phyloP scores from a whole-genome alignment of 768 basidiomycete species.

The Mycena pura region DNA sequence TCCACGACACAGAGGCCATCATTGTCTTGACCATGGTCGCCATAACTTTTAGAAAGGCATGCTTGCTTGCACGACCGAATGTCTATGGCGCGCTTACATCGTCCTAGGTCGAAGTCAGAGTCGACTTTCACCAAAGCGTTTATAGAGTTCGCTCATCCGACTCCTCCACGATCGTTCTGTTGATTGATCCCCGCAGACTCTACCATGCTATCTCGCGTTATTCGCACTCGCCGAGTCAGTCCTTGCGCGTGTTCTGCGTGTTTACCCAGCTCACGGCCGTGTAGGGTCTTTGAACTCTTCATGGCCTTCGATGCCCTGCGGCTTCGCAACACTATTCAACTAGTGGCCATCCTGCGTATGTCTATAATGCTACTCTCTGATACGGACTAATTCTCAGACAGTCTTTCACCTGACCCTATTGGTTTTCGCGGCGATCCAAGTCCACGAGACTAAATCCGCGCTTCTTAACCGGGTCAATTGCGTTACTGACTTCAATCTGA shows the following conservation, averaged over 20 bases:
- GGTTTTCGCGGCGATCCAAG: slow-evolving; percentile 76
- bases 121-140: slow-evolving; percentile 46
- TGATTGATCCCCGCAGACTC: slow-evolving; percentile 53
- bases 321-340: slow-evolving; percentile 78
- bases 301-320: slow-evolving; percentile 87
- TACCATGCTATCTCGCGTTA: slow-evolving; percentile 85
- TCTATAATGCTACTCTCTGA: neutral
- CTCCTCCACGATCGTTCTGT: neutral
- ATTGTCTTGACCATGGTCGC: slow-evolving; percentile 79
- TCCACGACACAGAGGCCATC: slow-evolving; percentile 66
- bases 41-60: slow-evolving; percentile 69
- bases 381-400: slow-evolving; percentile 32
- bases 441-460: slow-evolving; percentile 75
- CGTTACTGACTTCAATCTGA: slow-evolving; percentile 38
- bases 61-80: slow-evolving; percentile 29
- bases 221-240: slow-evolving; percentile 83
- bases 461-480: slow-evolving; percentile 49
- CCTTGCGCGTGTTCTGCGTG: neutral
- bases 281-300: slow-evolving; percentile 77
- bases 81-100: neutral
- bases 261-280: neutral
- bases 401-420: slow-evolving; percentile 81
- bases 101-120: slow-evolving; percentile 57
- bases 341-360: slow-evolving; percentile 74
- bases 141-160: slow-evolving; percentile 57